Percentiles rank a stretch among this genome's conserved stretches.
Evolutionary conservation across 2,329 filamentous ascomycete species (phyloP).

Genomic region (Capronia americana): DNA sequence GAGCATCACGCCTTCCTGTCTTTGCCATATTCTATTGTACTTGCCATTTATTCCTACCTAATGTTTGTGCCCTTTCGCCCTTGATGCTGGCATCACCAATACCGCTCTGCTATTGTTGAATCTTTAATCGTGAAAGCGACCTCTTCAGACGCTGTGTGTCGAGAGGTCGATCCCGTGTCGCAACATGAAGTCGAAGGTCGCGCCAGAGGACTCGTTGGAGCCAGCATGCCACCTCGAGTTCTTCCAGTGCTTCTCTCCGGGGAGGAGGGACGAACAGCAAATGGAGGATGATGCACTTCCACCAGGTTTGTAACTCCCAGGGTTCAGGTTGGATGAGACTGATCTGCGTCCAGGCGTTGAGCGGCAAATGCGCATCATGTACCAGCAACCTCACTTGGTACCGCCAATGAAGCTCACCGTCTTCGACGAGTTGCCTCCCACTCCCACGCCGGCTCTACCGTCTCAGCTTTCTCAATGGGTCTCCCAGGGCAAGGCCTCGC

Average conservation of each 20-base stretch:
- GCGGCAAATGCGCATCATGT: slow-evolving; percentile 52
- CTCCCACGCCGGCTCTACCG: slow-evolving; percentile 43
- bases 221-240: slow-evolving; percentile 29
- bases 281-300: background rate
- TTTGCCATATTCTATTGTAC: slow-evolving; percentile 11
- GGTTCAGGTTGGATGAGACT: background rate
- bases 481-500: slow-evolving; percentile 49
- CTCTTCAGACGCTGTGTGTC: slow-evolving; percentile 12
- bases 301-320: slow-evolving; percentile 21
- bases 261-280: slow-evolving; percentile 14
- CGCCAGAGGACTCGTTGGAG: slow-evolving; percentile 31
- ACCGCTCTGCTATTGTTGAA: background rate
- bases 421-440: slow-evolving; percentile 50
- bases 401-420: slow-evolving; percentile 54
- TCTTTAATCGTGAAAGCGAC: slow-evolving; percentile 22
- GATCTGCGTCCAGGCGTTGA: slow-evolving; percentile 44
- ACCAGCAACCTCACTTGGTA: slow-evolving; percentile 53
- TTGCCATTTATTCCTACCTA: slow-evolving; percentile 8
- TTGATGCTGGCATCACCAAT: slow-evolving; percentile 33
- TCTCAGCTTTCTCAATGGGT: slow-evolving; percentile 47
- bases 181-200: slow-evolving; percentile 25
- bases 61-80: slow-evolving; percentile 8
- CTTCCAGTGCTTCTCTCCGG: slow-evolving; percentile 34
- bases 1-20: slow-evolving; percentile 20
- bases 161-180: slow-evolving; percentile 5